These are phyloP conservation scores for Acer yangbiense DNA, from an alignment of 345 rosid species.

Conservation along the genomic window DNA sequence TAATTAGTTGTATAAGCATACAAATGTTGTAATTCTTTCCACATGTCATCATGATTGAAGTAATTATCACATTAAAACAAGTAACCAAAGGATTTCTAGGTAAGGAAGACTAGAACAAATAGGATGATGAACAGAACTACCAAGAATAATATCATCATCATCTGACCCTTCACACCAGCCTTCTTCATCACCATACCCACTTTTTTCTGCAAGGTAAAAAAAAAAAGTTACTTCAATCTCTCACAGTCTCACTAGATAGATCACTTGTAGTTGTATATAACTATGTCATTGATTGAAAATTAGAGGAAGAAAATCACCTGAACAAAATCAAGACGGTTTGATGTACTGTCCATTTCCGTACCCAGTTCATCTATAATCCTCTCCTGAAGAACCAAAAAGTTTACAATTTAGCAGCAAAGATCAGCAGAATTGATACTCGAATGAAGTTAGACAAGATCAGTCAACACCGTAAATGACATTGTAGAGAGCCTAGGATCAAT, in stretches of 20 bases:
- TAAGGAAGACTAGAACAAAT: constrained; percentile 83
- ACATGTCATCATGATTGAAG: neutral
- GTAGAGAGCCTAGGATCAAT: too few relatives aligned
- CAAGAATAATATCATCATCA: constrained; percentile 88
- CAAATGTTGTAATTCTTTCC: neutral
- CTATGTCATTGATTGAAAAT: neutral
- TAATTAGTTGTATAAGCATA: neutral
- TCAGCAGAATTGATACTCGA: neutral
- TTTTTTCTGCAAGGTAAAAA: constrained; percentile 66
- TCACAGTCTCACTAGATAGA: neutral
- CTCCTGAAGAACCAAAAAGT: constrained; percentile 51
- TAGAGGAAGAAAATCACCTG: constrained; percentile 53
- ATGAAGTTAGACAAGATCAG: neutral
- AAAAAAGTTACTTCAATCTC: neutral
- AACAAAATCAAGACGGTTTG: constrained; percentile 92
- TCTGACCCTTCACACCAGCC: constrained; percentile 87
- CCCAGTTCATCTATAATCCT: constrained; percentile 79
- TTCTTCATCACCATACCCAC: constrained; percentile 98
- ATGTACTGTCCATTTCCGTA: constrained; percentile 85
- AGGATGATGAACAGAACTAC: constrained; percentile 77
- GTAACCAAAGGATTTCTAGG: constrained; percentile 27
- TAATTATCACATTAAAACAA: neutral
- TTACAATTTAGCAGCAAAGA: constrained; percentile 18
- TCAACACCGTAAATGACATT: neutral
- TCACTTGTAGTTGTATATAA: neutral